Evolutionary conservation across 257 asterid species (phyloP), one percentile per base, ranked within the genome.

Genomic region (Echium plantagineum): DNA sequence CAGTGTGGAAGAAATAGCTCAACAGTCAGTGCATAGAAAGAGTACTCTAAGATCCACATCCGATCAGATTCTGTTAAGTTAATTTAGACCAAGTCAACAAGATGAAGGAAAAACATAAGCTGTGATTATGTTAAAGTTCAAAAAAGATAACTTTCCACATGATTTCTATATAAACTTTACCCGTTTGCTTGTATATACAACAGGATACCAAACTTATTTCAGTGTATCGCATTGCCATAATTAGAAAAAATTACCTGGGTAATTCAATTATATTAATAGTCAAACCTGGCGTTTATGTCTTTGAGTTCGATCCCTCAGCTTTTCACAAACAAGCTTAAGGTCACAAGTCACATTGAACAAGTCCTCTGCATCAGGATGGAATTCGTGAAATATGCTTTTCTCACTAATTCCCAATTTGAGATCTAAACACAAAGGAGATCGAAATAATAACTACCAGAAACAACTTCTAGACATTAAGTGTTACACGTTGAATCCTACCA

Each of bases 311-410:
- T 91, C 95, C 69, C 76, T 70, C 71, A 91, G 74, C 80, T 81
- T 88, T 71, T 82, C 95, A 69, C 95, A 88, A 51, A 91, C 94
- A 54, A 88, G 76, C 71, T 91, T 91, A 74, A 91, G 75, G 78
- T 91, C 98, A 70, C 98, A 91, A 15, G 96, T 91, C 60, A 91
- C 96, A 24, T 91, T 91, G 85, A 91, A 91, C 79, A 88, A 77
- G 84, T 82, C 94, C 84, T 91, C 98, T 4, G 96, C 98, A 75
- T 91, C 98, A 55, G 94, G 96, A 77, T 91, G 98, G 76, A 88
- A 91, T 77, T 88, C 98, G 66, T 85, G 98, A 78, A 88, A 91
- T 69, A 91, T 81, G 82, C 90, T 83, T 77, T 82, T 88, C 72
- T 91, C 98, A 71, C 96, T 88, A 46, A 86, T 71, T 60, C 98